Percentiles rank a stretch among this genome's conserved stretches.
Evolutionary conservation across 192 early-diverging fungal species (phyloP).

Genomic region (Endogone sp.): DNA sequence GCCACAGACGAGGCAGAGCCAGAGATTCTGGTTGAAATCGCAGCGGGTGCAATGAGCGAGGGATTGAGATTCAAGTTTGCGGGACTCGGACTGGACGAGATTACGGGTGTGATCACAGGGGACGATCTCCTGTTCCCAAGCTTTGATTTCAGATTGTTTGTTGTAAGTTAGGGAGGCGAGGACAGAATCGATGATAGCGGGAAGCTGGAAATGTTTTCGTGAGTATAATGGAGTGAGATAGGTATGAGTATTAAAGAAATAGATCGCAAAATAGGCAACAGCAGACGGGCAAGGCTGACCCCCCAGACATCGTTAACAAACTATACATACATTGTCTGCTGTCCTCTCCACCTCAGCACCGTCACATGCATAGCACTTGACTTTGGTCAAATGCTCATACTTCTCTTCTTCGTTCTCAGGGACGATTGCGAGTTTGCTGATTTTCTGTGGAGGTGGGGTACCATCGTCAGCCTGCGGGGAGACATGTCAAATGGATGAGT

Average conservation of each 20-base stretch:
- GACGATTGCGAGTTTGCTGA: slow-evolving; percentile 89
- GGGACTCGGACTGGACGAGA: slow-evolving; percentile 60
- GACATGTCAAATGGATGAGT: neutral
- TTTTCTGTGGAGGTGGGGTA: slow-evolving; percentile 73
- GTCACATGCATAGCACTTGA: slow-evolving; percentile 81
- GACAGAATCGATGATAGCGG: slow-evolving; percentile 60
- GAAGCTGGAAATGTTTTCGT: slow-evolving; percentile 43
- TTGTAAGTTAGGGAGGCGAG: slow-evolving; percentile 76
- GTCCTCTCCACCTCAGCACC: slow-evolving; percentile 56
- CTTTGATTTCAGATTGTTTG: slow-evolving; percentile 85
- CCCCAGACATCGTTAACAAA: neutral
- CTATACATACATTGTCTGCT: slow-evolving; percentile 40
- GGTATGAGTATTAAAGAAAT: no score
- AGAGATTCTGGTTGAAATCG: slow-evolving; percentile 89
- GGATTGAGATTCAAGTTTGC: slow-evolving; percentile 38
- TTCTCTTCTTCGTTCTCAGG: slow-evolving; percentile 67
- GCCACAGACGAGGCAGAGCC: slow-evolving; percentile 94
- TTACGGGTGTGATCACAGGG: slow-evolving; percentile 76
- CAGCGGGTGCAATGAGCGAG: slow-evolving; percentile 78
- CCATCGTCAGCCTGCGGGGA: slow-evolving; percentile 32
- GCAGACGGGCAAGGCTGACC: no score
- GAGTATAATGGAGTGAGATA: no score
- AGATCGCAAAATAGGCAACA: no score
- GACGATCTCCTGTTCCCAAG: slow-evolving; percentile 86
- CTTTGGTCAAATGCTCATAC: slow-evolving; percentile 71